Base-by-base conservation (phyloP, 768 basidiomycete species). In the Solioccasus polychromus region DNA sequence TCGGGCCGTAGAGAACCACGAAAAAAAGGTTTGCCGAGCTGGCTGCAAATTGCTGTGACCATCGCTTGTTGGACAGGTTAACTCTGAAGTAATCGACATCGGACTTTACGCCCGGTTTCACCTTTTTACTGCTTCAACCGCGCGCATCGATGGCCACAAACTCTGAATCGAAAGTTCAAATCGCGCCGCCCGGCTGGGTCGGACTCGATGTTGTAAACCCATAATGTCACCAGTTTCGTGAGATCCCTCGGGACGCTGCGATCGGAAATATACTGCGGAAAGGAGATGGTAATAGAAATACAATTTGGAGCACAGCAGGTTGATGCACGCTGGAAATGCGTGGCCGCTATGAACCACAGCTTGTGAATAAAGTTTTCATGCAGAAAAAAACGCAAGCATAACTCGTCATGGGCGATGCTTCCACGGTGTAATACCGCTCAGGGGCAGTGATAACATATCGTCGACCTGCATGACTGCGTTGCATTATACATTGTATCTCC, bases 281-380 rank as follows among this genome's bases (percentile, higher is more conserved):
- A 52, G 50, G 57, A 58, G 55, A 60, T 60, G 4, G 4, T 15
- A 63, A 54, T n/a, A n/a, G n/a, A 57, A 43, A 48, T 20, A 53
- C 52, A 52, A 47, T 53, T 51, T 42, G 48, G 17, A 34, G 22
- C 29, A 44, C 51, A 58, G 50, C 43, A 49, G 30, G 43, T 42
- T 17, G 62, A 60, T 59, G 47, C 62, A 60, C 45, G 62, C 58
- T 45, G 53, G 19, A 48, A 31, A 37, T 48, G 62, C 59, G 49
- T 64, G 60, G 28, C 43, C 44, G 50, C 50, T 50, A 39, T 48
- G 45, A 38, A 50, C 47, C 53, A 60, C 52, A 47, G 53, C 44
- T 51, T 15, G 15, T 35, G 43, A 46, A 61, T 58, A 55, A 35
- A 51, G 46, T 43, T 62, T 58, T 45, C 50, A 44, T 34, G 41